Conservation (phyloP, 2,329 filamentous ascomycete genomes). For the Ophiocordyceps camponoti-saundersi region DNA sequence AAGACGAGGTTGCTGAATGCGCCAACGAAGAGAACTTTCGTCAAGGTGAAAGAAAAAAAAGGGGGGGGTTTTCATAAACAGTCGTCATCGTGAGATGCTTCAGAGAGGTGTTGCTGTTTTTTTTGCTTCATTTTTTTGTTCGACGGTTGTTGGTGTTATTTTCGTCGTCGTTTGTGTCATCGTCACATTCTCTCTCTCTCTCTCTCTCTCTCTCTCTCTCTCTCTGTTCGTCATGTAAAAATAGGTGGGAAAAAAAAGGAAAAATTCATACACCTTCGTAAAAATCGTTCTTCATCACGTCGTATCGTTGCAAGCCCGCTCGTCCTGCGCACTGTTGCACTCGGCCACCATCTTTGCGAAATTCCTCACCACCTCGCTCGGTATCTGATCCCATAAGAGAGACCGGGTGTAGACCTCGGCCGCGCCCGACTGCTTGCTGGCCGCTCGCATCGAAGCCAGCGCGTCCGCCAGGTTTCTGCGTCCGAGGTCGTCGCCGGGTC, state of each 20-base stretch:
- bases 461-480: conserved; percentile 67
- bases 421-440: conserved; percentile 48
- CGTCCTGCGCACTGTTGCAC: conserved; percentile 34
- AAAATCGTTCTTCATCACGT: conserved; percentile 21
- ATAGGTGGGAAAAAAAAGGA: no score
- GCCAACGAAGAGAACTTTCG: no score
- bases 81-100: conserved; percentile 19
- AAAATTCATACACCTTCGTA: not conserved
- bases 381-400: conserved; percentile 86
- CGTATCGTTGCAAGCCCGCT: conserved; percentile 25
- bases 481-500: conserved; percentile 43
- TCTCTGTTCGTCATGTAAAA: no score
- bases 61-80: no score
- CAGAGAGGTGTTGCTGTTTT: no score
- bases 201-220: no score
- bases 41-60: no score
- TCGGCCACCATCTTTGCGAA: conserved; percentile 86
- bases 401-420: conserved; percentile 88
- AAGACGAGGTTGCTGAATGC: no score
- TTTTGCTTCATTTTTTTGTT: conserved; percentile 6
- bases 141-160: not conserved
- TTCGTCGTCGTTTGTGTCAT: not conserved
- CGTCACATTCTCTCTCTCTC: not conserved
- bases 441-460: conserved; percentile 59
- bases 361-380: conserved; percentile 75